Percentiles rank a stretch among this genome's conserved stretches.
These are phyloP conservation scores for Eimeria acervulina DNA, from an alignment of 169 alveolate species.

Conservation along the genomic window DNA sequence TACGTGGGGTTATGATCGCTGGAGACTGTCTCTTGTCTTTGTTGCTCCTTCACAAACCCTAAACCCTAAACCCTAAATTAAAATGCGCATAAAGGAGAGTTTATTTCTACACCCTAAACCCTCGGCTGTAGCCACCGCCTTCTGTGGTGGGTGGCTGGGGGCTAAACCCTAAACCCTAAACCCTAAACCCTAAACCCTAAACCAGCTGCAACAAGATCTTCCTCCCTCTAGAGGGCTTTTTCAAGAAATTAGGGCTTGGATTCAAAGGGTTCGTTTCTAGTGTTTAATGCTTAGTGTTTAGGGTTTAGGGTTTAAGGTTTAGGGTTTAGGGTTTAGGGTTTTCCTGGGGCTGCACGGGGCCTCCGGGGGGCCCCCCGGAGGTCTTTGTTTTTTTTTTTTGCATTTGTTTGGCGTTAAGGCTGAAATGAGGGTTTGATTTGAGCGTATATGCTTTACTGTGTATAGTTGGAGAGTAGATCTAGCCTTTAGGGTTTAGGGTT, in stretches of 20 bases:
- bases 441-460: too few species aligned
- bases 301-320: not conserved
- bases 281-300: not conserved
- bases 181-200: not conserved
- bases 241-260: not conserved
- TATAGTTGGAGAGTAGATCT: not conserved
- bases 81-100: not conserved
- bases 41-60: not conserved
- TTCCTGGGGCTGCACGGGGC: not conserved
- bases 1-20: too few species aligned
- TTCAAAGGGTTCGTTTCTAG: not conserved
- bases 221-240: not conserved
- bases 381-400: not conserved
- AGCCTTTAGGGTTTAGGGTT: not conserved
- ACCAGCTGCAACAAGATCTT: not conserved
- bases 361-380: not conserved
- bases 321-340: too few species aligned
- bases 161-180: slow-evolving; percentile 9
- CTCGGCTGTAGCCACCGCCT: not conserved
- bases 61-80: not conserved
- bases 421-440: not conserved
- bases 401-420: not conserved
- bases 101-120: not conserved
- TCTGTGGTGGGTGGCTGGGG: too few species aligned
- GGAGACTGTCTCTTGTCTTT: too few species aligned